A percentile compares a stretch with the other conserved stretches of the same genome.
phyloP scores from a whole-genome alignment of 768 basidiomycete genomes.

The Xerocomus brunneocitrinus region DNA sequence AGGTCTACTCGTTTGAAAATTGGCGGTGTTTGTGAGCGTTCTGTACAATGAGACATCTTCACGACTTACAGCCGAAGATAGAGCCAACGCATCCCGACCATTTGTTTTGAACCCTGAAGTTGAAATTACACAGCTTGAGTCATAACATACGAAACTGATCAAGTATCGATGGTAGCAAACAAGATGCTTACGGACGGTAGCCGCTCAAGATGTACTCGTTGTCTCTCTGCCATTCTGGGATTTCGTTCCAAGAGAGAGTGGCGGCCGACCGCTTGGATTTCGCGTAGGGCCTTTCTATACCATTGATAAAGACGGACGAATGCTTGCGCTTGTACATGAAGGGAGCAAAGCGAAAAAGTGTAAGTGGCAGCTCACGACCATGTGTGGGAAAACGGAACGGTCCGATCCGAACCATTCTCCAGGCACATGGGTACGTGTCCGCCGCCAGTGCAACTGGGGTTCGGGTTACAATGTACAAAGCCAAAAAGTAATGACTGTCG shows the following conservation, averaged over 20 bases:
- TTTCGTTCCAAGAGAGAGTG: slow-evolving; percentile 51
- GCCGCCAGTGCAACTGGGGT: slow-evolving; percentile 7
- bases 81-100: slow-evolving; percentile 63
- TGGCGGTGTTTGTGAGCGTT: slow-evolving; percentile 15
- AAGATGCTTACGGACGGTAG: slow-evolving; percentile 54
- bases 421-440: slow-evolving; percentile 15
- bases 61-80: slow-evolving; percentile 58
- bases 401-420: slow-evolving; percentile 10
- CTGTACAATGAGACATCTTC: background rate
- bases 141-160: slow-evolving; percentile 2
- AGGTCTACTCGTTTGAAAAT: slow-evolving; percentile 43
- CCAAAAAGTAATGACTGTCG: slow-evolving; percentile 12
- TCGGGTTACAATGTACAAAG: slow-evolving; percentile 13
- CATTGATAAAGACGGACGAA: slow-evolving; percentile 8
- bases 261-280: slow-evolving; percentile 1
- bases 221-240: slow-evolving; percentile 67
- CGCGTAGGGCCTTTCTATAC: background rate
- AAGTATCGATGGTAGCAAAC: background rate
- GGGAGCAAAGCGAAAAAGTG: background rate
- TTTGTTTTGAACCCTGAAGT: slow-evolving; percentile 48
- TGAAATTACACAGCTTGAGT: slow-evolving; percentile 23
- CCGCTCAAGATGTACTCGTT: slow-evolving; percentile 70
- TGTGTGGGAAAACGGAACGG: slow-evolving; percentile 16
- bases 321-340: slow-evolving; percentile 14
- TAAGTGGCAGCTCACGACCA: background rate